Evolutionary conservation across 2,329 filamentous ascomycete species (phyloP).

Genomic region (Venturia nashicola): DNA sequence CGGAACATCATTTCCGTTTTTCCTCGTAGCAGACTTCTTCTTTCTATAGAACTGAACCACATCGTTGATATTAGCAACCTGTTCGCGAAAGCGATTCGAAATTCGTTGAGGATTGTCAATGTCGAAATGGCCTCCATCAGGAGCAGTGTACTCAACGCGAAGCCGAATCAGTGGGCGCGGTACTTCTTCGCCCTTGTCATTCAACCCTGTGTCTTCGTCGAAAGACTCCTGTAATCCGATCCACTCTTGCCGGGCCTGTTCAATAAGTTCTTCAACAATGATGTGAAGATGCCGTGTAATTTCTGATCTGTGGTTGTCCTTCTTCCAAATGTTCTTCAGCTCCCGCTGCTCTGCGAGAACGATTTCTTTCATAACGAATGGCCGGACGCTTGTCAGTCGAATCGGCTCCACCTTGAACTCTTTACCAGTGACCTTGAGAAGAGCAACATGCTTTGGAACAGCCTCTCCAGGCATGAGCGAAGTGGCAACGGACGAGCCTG

Average conservation of each 20-base stretch:
- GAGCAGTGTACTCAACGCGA: constrained; percentile 79
- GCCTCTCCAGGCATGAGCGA: constrained; percentile 85
- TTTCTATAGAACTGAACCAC: constrained; percentile 88
- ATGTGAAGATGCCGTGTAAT: constrained; percentile 65
- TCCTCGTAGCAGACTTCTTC: constrained; percentile 48
- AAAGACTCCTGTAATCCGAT: constrained; percentile 51
- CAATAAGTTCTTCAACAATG: constrained; percentile 77
- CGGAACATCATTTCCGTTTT: constrained; percentile 33
- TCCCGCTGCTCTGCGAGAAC: constrained; percentile 61
- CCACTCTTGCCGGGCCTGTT: constrained; percentile 75
- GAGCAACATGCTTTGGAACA: constrained; percentile 78
- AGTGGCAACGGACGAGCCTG: constrained; percentile 89
- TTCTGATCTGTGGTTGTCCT: constrained; percentile 71
- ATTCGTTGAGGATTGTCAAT: constrained; percentile 93
- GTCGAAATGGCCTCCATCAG: constrained; percentile 75
- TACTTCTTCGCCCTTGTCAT: constrained; percentile 43
- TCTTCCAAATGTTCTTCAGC: constrained; percentile 66
- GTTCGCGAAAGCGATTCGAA: constrained; percentile 81
- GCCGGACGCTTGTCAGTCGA: constrained; percentile 75
- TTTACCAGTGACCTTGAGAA: constrained; percentile 71
- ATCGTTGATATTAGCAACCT: constrained; percentile 86
- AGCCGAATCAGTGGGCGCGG: constrained; percentile 79
- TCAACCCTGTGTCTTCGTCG: constrained; percentile 36
- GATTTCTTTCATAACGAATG: constrained; percentile 80
- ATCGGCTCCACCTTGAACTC: constrained; percentile 72